Evolutionary conservation across 2,329 filamentous ascomycete species (phyloP).

Genomic region (Apiospora aurea): DNA sequence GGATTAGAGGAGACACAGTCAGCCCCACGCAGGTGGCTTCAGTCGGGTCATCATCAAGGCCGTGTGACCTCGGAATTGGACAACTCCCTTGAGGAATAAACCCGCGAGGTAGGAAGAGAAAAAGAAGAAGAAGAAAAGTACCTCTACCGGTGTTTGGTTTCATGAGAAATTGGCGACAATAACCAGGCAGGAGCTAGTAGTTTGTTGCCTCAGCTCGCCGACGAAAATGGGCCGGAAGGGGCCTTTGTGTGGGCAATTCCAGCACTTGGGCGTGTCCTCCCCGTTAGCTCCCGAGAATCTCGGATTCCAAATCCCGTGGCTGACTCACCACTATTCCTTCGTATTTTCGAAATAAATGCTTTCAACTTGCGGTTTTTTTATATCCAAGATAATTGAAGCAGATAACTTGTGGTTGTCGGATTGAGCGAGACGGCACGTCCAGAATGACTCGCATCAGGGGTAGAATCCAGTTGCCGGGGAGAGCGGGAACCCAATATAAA

Average conservation of each 20-base stretch:
- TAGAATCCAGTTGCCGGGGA: neutral
- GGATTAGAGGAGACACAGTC: neutral
- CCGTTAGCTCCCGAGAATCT: constrained; percentile 15
- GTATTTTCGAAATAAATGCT: no score
- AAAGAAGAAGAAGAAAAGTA: neutral
- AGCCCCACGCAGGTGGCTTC: constrained; percentile 9
- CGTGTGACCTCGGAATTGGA: constrained; percentile 15
- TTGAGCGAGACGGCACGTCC: neutral
- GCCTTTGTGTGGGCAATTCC: neutral
- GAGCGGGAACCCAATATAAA: neutral
- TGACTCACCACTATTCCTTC: neutral
- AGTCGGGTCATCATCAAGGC: neutral
- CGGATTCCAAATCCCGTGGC: constrained; percentile 6
- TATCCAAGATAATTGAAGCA: neutral
- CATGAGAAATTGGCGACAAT: neutral
- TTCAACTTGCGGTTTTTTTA: neutral
- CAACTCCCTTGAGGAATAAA: neutral
- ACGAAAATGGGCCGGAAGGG: constrained; percentile 3
- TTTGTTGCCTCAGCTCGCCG: neutral
- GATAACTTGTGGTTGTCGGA: neutral
- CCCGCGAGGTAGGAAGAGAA: neutral
- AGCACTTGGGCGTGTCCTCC: neutral
- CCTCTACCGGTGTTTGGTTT: neutral
- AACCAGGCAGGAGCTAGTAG: neutral
- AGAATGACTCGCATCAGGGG: constrained; percentile 6